Evolutionary conservation across 2,329 filamentous ascomycete species (phyloP).

Genomic region (Fusarium paranaense): DNA sequence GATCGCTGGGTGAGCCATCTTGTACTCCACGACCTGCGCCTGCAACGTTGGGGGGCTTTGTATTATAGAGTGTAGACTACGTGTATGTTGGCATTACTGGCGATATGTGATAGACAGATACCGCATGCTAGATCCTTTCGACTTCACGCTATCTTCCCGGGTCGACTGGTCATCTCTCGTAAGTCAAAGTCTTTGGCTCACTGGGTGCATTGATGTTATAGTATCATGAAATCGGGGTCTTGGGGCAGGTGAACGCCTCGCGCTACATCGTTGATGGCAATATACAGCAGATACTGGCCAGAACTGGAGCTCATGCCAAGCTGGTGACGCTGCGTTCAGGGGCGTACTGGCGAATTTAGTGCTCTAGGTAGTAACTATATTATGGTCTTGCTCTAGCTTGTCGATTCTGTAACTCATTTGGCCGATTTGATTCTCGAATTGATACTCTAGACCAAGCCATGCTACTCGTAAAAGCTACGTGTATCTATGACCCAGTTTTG

Average conservation of each 20-base stretch:
- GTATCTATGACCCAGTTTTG: not conserved
- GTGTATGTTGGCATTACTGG: not conserved
- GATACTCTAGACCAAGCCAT: not conserved
- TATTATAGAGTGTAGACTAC: constrained; percentile 17
- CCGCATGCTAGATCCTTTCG: not conserved
- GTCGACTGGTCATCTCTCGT: not conserved
- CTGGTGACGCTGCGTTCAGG: not conserved
- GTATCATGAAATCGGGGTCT: not conserved
- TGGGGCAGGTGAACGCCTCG: not conserved
- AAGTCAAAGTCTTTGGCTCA: not conserved
- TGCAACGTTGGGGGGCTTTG: not conserved
- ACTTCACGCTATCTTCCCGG: not conserved
- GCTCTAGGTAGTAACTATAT: not conserved
- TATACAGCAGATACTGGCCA: not conserved
- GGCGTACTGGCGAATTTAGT: not conserved
- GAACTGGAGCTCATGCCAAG: not conserved
- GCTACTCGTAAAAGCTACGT: not conserved
- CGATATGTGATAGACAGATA: not conserved
- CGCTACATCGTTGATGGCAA: not conserved
- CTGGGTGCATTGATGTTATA: not conserved
- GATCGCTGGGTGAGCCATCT: constrained; percentile 1
- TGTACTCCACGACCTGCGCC: constrained; percentile 7
- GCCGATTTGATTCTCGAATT: not conserved
- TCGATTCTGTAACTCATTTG: not conserved
- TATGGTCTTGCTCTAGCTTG: not conserved